Base-by-base conservation (phyloP, 768 basidiomycete genomes). In the Baorangia bicolor region DNA sequence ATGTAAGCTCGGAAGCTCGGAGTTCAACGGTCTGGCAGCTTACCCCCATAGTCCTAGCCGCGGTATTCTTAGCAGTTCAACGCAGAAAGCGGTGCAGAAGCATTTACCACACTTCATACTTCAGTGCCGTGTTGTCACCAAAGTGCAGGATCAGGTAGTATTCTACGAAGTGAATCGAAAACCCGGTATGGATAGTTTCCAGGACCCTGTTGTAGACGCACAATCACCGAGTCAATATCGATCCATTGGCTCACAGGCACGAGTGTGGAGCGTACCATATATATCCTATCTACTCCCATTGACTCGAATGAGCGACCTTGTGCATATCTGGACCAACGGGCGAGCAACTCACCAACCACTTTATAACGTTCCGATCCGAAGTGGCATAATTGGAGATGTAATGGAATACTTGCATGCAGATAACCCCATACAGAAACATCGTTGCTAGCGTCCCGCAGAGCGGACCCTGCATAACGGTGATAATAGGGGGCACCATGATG, bases 401-500 rank as follows among this genome's bases (percentile, higher is more conserved):
- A 33, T 39, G 46, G 37, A 64, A 64, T 4, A 49, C 55, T 33
- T 64, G 62, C 53, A 60, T 44, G 50, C 62, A 64, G 31, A 64
- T 47, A 14, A 62, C 48, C 6, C 62, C 53, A 8, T 62, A 62
- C 7, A 62, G 47, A 14, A 51, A 10, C 48, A 57, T 49, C 3
- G 55, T 56, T 4, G 49, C 45, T 1, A 64, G 51, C 2, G 58
- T 53, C 28, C 62, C 62, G 16, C 47, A 48, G 4, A 64, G 33
- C 16, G 58, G 58, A 4, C 61, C 51, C 40, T 59, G 61, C 53
- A 59, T 63, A 13, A 52, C 37, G n/a, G 34, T 18, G 33, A 50
- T 23, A 18, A 59, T 20, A 25, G 21, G 0, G 25, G 61, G 25
- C 9, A 60, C 0, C 61, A 62, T 62, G 21, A 31, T 27, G 39